A percentile compares a stretch with the other conserved stretches of the same genome.
Evolutionary conservation across 1,284 basidiomycete species (phyloP).

Genomic region (Trichosporon faecale): DNA sequence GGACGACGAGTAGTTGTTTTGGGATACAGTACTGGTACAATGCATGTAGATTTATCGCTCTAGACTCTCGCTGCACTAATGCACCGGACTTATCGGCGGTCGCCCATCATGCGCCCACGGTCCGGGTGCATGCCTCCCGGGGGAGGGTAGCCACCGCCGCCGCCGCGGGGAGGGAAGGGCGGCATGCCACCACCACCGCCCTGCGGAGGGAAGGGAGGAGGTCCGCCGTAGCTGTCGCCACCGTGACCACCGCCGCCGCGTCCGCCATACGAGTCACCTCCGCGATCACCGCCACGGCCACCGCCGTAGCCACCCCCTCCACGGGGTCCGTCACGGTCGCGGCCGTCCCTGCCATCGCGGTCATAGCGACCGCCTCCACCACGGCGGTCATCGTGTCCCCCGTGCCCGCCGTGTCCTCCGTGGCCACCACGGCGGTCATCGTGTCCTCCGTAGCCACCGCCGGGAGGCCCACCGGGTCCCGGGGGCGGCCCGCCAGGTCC

Average conservation of each 20-base stretch:
- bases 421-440: not conserved
- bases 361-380: not conserved
- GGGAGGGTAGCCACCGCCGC: constrained; percentile 30
- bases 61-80: constrained; percentile 12
- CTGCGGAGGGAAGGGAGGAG: constrained; percentile 62
- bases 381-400: not conserved
- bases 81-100: not conserved
- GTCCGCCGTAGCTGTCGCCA: constrained; percentile 11
- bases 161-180: constrained; percentile 26
- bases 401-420: not conserved
- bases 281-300: not conserved
- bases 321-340: not conserved
- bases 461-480: not conserved
- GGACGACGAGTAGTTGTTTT: constrained; percentile 17
- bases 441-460: not conserved
- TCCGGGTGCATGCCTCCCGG: constrained; percentile 73
- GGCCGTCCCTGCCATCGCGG: not conserved
- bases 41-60: constrained; percentile 9
- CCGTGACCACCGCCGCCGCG: constrained; percentile 1
- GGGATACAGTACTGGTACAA: constrained; percentile 11
- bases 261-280: not conserved
- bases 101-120: constrained; percentile 73
- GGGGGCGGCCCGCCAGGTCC: not conserved
- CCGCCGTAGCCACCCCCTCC: not conserved
- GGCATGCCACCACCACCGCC: constrained; percentile 18